A percentile compares a stretch with the other conserved stretches of the same genome.
These are phyloP conservation scores for Cutaneotrichosporon spelunceum DNA, from an alignment of 1,284 basidiomycete species.

Conservation along the genomic window DNA sequence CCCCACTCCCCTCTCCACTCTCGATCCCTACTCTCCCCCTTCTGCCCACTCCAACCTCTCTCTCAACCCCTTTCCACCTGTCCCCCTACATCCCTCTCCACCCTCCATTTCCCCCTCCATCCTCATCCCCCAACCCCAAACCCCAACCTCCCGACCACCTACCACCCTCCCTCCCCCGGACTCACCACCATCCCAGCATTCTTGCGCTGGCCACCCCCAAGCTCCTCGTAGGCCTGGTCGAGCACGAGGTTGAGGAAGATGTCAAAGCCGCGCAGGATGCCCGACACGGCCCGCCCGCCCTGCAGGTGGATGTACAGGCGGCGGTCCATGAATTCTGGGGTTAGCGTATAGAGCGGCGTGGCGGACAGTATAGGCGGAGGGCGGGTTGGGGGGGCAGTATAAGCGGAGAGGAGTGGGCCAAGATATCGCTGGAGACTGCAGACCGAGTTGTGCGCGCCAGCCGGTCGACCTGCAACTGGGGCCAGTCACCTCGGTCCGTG, in stretches of 20 bases:
- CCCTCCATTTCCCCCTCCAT: too few species aligned
- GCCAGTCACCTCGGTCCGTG: too few species aligned
- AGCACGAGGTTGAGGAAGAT: conserved; percentile 98
- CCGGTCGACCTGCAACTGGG: too few species aligned
- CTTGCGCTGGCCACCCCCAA: conserved; percentile 80
- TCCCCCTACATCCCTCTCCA: too few species aligned
- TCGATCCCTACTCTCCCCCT: too few species aligned
- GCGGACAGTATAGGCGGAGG: not conserved
- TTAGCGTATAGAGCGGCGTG: conserved; percentile 6
- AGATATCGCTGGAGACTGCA: too few species aligned
- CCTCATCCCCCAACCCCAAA: too few species aligned
- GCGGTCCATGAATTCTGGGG: conserved; percentile 92
- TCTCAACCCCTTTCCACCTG: too few species aligned
- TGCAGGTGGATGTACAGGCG: conserved; percentile 91
- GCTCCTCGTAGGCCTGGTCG: conserved; percentile 91
- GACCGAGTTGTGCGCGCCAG: too few species aligned
- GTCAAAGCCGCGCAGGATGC: conserved; percentile 94
- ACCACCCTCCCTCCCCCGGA: conserved; percentile 23
- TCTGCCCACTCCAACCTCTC: too few species aligned
- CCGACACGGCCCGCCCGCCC: conserved; percentile 92
- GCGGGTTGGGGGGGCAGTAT: not conserved
- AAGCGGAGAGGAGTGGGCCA: not conserved
- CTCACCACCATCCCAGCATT: conserved; percentile 85
- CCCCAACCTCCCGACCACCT: not conserved
- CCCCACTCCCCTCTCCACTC: too few species aligned